Evolutionary conservation across 805 yeast genomes (phyloP), one percentile per base, ranked within the genome.

Genomic region (Lipomyces sp.): DNA sequence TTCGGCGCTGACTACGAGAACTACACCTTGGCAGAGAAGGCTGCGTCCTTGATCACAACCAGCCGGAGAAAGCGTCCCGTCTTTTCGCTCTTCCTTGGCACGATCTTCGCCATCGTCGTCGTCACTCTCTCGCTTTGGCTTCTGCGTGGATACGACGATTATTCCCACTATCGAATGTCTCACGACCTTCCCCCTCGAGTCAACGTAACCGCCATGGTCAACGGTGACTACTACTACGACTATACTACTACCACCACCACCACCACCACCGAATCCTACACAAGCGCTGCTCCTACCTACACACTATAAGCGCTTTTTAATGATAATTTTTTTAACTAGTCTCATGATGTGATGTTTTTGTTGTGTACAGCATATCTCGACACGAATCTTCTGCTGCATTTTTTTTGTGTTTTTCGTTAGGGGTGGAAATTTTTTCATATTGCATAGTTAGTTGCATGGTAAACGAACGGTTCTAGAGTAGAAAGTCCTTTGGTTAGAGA

Each of bases 41-140:
- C 70, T 58, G 71, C 69, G n/a, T 15, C 61, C 57, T 54, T 65
- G 53, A 54, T 68, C 61, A 68, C 69, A 29, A 66, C 68, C 50
- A 66, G 63, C 69, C 65, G 71, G 37, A 64, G 66, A 56, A 66
- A 66, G 63, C 70, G 71, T 32, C 71, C 71, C 10, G 64, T 68
- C 24, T 66, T 59, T 57, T 63, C 69, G 55, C 58, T 68, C 50
- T 39, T 63, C 35, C 65, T 68, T 35, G 68, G 69, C 57, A 56
- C 57, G 24, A 24, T 68, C 57, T 68, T 68, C 37, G 64, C 62
- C 60, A 29, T 63, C n/a, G 24, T 68, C 51, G 66, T 63, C 51
- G 61, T 68, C 42, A 60, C 67, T 13, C 67, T 68, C 55, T 60
- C 65, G 60, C 64, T 68, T 48, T 39, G 59, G n/a, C 65, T 68